Conservation (phyloP, 495 filamentous ascomycete genomes). For the Neurospora sp. region DNA sequence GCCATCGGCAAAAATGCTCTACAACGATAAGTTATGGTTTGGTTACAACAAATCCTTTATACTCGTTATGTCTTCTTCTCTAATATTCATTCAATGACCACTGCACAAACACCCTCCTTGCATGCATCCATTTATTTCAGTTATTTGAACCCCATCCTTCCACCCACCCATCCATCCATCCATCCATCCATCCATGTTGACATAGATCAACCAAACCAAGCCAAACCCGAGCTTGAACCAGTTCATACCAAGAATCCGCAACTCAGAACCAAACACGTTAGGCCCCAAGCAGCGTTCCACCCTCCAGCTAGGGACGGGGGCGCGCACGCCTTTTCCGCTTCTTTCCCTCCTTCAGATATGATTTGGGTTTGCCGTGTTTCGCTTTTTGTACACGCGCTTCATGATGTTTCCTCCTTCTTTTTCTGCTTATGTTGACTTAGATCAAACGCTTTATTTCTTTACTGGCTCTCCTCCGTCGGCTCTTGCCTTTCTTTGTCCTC, state of each 20-base stretch:
- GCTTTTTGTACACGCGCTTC: not conserved
- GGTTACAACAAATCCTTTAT: not conserved
- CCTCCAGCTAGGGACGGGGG: not conserved
- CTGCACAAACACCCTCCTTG: not conserved
- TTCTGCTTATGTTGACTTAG: not conserved
- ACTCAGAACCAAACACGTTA: not conserved
- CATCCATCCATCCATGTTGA: not conserved
- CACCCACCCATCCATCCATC: not conserved
- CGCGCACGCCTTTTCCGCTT: not conserved
- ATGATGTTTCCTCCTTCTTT: not conserved
- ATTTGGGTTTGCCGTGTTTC: not conserved
- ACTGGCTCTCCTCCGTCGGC: not conserved
- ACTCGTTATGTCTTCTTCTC: not conserved
- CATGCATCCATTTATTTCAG: not conserved
- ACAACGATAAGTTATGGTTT: not conserved
- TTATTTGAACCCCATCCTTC: not conserved
- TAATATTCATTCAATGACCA: not conserved
- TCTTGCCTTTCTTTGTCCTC: not conserved
- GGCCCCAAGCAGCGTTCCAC: not conserved
- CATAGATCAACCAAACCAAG: not conserved
- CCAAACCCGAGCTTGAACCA: not conserved
- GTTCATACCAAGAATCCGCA: not conserved
- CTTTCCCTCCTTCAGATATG: not conserved
- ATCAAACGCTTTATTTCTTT: not conserved
- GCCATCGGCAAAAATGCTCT: no score